Conservation (phyloP, 2,329 filamentous ascomycete species). For the Fusarium nygamai region DNA sequence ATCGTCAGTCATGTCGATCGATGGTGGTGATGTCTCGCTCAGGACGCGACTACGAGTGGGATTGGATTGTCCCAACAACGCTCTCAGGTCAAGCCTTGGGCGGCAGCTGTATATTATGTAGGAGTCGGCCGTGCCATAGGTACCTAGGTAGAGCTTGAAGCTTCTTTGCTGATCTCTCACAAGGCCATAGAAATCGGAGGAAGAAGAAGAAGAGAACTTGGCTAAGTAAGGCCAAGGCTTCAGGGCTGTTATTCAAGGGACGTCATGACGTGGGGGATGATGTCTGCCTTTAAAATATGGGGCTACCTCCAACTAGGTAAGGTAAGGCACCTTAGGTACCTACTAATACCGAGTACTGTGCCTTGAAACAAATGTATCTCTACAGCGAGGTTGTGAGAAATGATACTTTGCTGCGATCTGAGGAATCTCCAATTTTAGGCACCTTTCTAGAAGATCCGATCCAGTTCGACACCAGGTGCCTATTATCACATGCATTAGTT, state of each 20-base stretch:
- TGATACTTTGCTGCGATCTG: not conserved
- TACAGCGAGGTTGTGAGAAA: too few relatives aligned
- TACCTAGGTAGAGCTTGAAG: constrained; percentile 9
- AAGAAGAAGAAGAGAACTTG: not conserved
- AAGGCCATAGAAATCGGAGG: not conserved
- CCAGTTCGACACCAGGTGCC: not conserved
- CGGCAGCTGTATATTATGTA: constrained; percentile 21
- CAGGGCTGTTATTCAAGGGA: constrained; percentile 19
- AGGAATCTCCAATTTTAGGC: not conserved
- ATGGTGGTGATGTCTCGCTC: not conserved
- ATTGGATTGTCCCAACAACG: constrained; percentile 8
- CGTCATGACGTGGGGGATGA: constrained; percentile 32
- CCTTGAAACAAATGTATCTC: not conserved
- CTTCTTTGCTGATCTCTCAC: constrained; percentile 10
- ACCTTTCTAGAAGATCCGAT: constrained; percentile 21
- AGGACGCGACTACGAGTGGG: constrained; percentile 7
- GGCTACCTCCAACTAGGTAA: not conserved
- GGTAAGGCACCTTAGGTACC: too few relatives aligned
- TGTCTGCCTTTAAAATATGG: constrained; percentile 33
- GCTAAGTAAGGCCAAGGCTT: constrained; percentile 1
- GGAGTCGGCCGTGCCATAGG: constrained; percentile 33
- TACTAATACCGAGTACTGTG: not conserved
- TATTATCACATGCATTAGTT: constrained; percentile 27
- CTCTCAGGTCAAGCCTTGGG: constrained; percentile 25
- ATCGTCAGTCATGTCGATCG: constrained; percentile 32